Evolutionary conservation across 179 eudicot species (phyloP).

Genomic region (Nepenthes alata): DNA sequence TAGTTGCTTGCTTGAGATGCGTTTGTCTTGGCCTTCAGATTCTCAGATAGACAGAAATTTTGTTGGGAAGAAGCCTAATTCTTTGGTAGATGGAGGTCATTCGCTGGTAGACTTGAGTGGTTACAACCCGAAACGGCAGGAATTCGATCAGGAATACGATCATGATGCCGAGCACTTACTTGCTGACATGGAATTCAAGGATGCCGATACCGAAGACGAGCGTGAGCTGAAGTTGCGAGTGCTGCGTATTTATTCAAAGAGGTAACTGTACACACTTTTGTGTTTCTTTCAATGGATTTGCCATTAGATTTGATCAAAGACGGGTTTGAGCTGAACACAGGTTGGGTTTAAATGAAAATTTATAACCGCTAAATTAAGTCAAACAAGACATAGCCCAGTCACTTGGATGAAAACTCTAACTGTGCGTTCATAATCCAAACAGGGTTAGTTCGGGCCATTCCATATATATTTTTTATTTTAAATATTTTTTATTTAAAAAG

Average conservation of each 20-base stretch:
- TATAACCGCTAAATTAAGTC: too few species aligned
- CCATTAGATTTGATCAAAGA: too few species aligned
- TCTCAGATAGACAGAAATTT: conserved; percentile 25
- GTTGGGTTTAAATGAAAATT: too few species aligned
- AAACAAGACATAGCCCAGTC: too few species aligned
- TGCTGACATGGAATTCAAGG: conserved; percentile 50
- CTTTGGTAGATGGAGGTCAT: conserved; percentile 29
- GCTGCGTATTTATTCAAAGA: conserved; percentile 30
- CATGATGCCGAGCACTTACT: conserved; percentile 46
- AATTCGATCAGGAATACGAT: conserved; percentile 50
- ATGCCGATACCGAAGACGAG: conserved; percentile 40
- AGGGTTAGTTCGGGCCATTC: too few species aligned
- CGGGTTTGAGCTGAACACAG: too few species aligned
- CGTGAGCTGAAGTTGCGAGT: conserved; percentile 38
- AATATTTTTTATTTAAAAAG: too few species aligned
- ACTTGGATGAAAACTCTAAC: too few species aligned
- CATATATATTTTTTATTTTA: too few species aligned
- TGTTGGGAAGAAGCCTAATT: conserved; percentile 33
- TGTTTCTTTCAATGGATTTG: too few species aligned
- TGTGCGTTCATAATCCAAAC: too few species aligned
- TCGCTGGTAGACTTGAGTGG: conserved; percentile 34
- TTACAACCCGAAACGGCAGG: conserved; percentile 36
- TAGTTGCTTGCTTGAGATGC: not conserved
- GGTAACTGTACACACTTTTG: conserved; percentile 7
- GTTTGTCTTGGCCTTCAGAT: conserved; percentile 14